Percentiles rank a stretch among this genome's conserved stretches.
These are phyloP conservation scores for Skeletonema costatum DNA, from an alignment of 108 stramenopile genomes.

Conservation along the genomic window DNA sequence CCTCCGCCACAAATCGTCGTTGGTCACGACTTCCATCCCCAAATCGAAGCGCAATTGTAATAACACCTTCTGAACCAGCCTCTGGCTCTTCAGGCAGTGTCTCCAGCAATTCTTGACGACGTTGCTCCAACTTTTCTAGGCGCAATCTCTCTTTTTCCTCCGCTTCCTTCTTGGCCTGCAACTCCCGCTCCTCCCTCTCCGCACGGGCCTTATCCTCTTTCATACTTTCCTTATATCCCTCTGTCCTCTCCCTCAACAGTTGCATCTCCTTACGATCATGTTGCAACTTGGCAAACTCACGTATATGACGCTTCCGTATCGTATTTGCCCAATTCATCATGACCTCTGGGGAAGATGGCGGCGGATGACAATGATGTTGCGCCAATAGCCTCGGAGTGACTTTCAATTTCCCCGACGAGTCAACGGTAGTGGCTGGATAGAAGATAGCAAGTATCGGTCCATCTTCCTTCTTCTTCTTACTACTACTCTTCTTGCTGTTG, in stretches of 20 bases:
- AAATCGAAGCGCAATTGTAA: slow-evolving; percentile 74
- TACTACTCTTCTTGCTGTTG: slow-evolving; percentile 23
- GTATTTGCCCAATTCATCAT: slow-evolving; percentile 72
- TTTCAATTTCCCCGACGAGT: slow-evolving; percentile 17
- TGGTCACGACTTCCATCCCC: slow-evolving; percentile 47
- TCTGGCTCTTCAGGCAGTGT: slow-evolving; percentile 62
- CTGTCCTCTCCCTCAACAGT: slow-evolving; percentile 58
- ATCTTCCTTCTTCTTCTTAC: slow-evolving; percentile 25
- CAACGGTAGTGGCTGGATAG: slow-evolving; percentile 48
- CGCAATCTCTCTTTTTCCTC: slow-evolving; percentile 43
- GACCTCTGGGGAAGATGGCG: slow-evolving; percentile 46
- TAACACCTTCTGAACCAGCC: slow-evolving; percentile 38
- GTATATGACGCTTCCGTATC: slow-evolving; percentile 69
- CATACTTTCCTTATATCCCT: slow-evolving; percentile 61
- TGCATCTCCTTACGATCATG: slow-evolving; percentile 49
- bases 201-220: slow-evolving; percentile 58
- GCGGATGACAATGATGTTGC: slow-evolving; percentile 85
- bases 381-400: slow-evolving; percentile 52
- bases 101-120: slow-evolving; percentile 55
- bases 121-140: slow-evolving; percentile 39
- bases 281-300: slow-evolving; percentile 69
- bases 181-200: slow-evolving; percentile 19
- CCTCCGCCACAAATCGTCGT: slow-evolving; percentile 58
- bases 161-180: slow-evolving; percentile 23
- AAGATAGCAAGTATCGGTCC: slow-evolving; percentile 62